phyloP scores from a whole-genome alignment of 2,329 filamentous ascomycete species.

The Parascedosporium putredinis region DNA sequence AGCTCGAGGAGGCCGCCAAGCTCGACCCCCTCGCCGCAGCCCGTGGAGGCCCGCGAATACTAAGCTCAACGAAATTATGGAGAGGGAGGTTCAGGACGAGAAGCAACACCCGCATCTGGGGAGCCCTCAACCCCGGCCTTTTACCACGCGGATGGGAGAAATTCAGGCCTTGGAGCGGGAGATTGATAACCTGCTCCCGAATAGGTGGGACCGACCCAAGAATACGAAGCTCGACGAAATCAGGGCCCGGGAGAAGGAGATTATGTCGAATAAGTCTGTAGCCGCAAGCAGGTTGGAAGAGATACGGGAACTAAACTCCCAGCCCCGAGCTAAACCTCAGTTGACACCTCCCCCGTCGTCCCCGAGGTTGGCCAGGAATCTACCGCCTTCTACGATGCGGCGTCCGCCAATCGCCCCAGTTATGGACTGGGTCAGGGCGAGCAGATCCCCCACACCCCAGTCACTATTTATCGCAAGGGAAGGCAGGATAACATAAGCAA shows the following conservation, averaged over 20 bases:
- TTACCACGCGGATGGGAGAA: slow-evolving; percentile 37
- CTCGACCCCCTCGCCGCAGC: slow-evolving; percentile 9
- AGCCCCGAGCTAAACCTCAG: slow-evolving; percentile 23
- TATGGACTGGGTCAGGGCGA: slow-evolving; percentile 17
- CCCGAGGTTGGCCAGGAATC: slow-evolving; percentile 16
- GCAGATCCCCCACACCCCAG: slow-evolving; percentile 27
- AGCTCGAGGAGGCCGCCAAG: neutral
- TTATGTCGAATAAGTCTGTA: slow-evolving; percentile 33
- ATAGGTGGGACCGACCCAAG: slow-evolving; percentile 11
- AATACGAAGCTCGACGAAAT: slow-evolving; percentile 42
- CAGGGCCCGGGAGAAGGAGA: slow-evolving; percentile 30
- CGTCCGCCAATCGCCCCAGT: slow-evolving; percentile 9
- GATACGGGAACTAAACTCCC: slow-evolving; percentile 39
- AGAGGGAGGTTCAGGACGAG: slow-evolving; percentile 28
- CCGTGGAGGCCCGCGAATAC: slow-evolving; percentile 23
- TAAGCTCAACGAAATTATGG: slow-evolving; percentile 34
- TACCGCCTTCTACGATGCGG: slow-evolving; percentile 15
- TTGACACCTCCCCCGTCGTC: slow-evolving; percentile 24
- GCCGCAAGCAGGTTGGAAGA: slow-evolving; percentile 41
- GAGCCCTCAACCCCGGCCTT: slow-evolving; percentile 9
- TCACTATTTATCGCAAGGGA: slow-evolving; percentile 26
- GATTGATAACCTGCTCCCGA: neutral
- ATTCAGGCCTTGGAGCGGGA: slow-evolving; percentile 24
- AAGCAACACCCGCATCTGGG: slow-evolving; percentile 16
- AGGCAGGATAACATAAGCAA: slow-evolving; percentile 11